Base-by-base conservation (phyloP, 2,329 filamentous ascomycete genomes). In the Aspergillus eucalypticola region DNA sequence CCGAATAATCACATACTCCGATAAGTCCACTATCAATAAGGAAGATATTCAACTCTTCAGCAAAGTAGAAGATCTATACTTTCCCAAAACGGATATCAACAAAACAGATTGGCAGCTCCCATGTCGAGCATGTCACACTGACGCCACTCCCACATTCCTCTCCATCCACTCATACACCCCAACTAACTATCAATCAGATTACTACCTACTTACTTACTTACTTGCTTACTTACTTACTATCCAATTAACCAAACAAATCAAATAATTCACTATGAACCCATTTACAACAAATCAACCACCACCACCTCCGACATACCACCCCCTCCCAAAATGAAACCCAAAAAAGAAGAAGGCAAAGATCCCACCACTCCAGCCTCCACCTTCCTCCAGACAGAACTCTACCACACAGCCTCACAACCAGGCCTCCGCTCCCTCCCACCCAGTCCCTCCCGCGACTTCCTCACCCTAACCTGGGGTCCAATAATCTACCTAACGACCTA, bases 391-490 rank as follows among this genome's bases (percentile, higher is more conserved):
- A 61, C 66, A 29, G 69, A 73, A 62, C 67, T 73, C 32, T 69
- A 66, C 29, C 61, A 67, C 46, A 62, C 72, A 13, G 71, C 66
- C 7, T 58, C 64, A 21, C 62, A 66, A 15, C 68, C 67, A 3
- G 71, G 71, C 2, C 55, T 73, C 6, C 64, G 68, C 32, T 68
- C 66, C 2, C 58, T 71, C 6, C 69, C 69, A 13, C 67, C 64
- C 42, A 60, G 67, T 10, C 68, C 67, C 19, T 61, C 67, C 21
- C 70, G 71, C 8, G 71, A 72, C 19, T 73, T 72, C 50, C 56
- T 73, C 15, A 64, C 65, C 8, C 56, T 71, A 2, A 69, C 69
- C 53, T 73, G 71, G 71, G 71, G 71, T 3, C 71, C 70, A 7
- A 52, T 73, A 15, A 53, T 73, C 27, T 73, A 69, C 50, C 65